These are phyloP conservation scores for Isochrysis galbana DNA, from an alignment of 78 protist genomes.

Conservation along the genomic window DNA sequence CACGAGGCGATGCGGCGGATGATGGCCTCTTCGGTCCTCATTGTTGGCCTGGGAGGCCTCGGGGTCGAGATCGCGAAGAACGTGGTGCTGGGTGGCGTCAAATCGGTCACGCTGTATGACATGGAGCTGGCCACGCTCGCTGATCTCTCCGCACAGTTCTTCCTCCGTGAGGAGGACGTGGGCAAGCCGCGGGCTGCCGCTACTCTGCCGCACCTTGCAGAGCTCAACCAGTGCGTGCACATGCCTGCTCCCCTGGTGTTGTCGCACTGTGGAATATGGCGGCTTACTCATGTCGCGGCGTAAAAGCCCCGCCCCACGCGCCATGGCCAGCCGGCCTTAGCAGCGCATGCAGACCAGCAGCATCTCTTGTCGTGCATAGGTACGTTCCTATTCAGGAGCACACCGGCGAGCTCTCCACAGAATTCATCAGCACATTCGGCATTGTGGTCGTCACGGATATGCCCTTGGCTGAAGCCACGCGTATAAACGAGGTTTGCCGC, in stretches of 20 bases:
- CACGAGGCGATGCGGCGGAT: conserved; percentile 74
- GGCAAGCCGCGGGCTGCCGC: conserved; percentile 77
- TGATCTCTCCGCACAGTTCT: conserved; percentile 87
- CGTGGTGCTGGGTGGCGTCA: conserved; percentile 94
- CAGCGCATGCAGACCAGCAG: too few relatives aligned
- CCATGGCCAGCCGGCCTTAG: too few relatives aligned
- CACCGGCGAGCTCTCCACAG: conserved; percentile 57
- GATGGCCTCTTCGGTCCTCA: conserved; percentile 62
- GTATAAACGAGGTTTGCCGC: conserved; percentile 68
- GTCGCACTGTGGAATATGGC: too few relatives aligned
- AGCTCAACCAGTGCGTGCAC: conserved; percentile 90
- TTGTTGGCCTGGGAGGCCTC: conserved; percentile 90
- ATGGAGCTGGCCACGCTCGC: conserved; percentile 28
- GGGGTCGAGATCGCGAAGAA: conserved; percentile 98
- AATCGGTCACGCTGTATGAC: conserved; percentile 89
- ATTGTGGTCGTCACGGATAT: conserved; percentile 56
- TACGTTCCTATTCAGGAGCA: conserved; percentile 68
- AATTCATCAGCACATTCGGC: conserved; percentile 18
- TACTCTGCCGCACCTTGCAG: conserved; percentile 62
- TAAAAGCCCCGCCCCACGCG: too few relatives aligned
- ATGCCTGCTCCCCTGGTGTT: too few relatives aligned
- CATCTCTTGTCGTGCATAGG: too few relatives aligned
- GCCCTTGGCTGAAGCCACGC: conserved; percentile 44
- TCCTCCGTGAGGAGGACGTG: conserved; percentile 79
- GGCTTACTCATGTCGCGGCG: too few relatives aligned